These are phyloP conservation scores for Exophiala sp. DNA, from an alignment of 2,329 filamentous ascomycete species.

Conservation along the genomic window DNA sequence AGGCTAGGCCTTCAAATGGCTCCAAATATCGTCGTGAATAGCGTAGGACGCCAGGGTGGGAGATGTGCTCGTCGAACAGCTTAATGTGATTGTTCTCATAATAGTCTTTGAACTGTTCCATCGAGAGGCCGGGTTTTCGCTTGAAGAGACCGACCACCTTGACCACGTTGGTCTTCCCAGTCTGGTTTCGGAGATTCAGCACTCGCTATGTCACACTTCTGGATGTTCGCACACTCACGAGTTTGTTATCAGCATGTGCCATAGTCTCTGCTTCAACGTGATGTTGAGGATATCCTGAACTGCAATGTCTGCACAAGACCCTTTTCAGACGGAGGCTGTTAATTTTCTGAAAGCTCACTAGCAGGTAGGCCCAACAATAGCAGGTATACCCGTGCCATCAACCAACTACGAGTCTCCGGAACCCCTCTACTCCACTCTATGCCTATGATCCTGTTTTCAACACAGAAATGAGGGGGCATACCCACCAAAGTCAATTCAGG, in stretches of 20 bases:
- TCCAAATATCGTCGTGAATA: slow-evolving; percentile 7
- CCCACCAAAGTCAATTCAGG: too few relatives aligned
- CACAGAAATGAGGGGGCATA: too few relatives aligned
- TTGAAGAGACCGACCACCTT: slow-evolving; percentile 12
- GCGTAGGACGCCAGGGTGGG: slow-evolving; percentile 14
- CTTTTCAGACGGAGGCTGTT: too few relatives aligned
- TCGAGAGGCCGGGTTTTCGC: slow-evolving; percentile 27
- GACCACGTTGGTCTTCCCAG: background rate
- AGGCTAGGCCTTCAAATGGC: slow-evolving; percentile 3
- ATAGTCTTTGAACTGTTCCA: slow-evolving; percentile 25
- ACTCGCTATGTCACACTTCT: too few relatives aligned
- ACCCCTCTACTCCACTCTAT: too few relatives aligned
- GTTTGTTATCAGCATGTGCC: background rate
- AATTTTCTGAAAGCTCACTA: too few relatives aligned
- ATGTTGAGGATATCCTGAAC: too few relatives aligned
- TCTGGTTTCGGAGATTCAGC: background rate
- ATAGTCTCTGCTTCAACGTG: background rate
- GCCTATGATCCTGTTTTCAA: too few relatives aligned
- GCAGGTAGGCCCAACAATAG: too few relatives aligned
- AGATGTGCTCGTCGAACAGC: slow-evolving; percentile 21
- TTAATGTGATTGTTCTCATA: slow-evolving; percentile 29
- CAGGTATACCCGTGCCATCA: too few relatives aligned
- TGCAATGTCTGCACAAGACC: too few relatives aligned
- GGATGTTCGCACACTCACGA: background rate
- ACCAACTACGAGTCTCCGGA: too few relatives aligned